Conservation (phyloP, 208 protist species). For the Crithidia expoeki region DNA sequence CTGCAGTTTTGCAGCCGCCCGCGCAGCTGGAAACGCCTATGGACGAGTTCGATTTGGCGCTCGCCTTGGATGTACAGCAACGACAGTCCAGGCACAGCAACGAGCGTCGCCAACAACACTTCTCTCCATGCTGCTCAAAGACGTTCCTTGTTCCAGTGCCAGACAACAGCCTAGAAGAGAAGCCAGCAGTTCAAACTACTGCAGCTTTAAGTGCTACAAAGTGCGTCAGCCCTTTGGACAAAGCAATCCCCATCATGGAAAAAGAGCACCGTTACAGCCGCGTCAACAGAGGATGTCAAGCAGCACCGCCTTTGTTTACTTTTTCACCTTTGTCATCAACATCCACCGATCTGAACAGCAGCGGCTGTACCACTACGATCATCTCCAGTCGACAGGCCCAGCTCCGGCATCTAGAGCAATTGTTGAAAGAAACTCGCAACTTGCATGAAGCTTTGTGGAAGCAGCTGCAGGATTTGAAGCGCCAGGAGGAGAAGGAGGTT, state of each 20-base stretch:
- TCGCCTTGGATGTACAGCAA: slow-evolving; percentile 18
- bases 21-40: neutral
- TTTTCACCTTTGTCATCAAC: neutral
- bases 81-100: neutral
- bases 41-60: slow-evolving; percentile 25
- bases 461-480: slow-evolving; percentile 19
- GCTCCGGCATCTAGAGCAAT: neutral
- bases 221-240: neutral
- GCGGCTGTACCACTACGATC: neutral
- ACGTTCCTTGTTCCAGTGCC: no score
- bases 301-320: no score
- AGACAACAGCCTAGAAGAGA: no score
- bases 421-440: slow-evolving; percentile 16
- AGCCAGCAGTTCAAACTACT: no score
- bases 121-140: no score
- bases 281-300: no score
- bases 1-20: neutral
- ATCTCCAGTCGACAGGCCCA: neutral
- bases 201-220: neutral
- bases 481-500: slow-evolving; percentile 2
- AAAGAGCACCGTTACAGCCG: no score
- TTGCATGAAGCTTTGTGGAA: slow-evolving; percentile 20
- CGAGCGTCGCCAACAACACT: neutral
- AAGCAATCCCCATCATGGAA: neutral
- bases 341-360: no score